phyloP scores from a whole-genome alignment of 2,329 filamentous ascomycete genomes.

The Lanzia echinophila region DNA sequence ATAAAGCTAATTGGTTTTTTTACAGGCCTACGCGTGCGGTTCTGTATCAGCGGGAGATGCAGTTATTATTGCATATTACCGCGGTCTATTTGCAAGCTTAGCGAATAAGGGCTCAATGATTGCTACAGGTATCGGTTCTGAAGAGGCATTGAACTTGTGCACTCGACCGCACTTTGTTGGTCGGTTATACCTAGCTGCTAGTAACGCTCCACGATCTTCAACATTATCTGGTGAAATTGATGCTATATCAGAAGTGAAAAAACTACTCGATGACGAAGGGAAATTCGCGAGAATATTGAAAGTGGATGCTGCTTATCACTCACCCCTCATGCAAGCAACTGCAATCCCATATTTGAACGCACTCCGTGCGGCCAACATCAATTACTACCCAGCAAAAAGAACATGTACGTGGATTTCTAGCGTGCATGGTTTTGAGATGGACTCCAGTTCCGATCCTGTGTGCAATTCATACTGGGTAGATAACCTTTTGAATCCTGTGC shows the following conservation, averaged over 20 bases:
- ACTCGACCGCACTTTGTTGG: conserved; percentile 7
- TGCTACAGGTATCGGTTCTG: conserved; percentile 12
- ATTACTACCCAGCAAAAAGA: conserved; percentile 7
- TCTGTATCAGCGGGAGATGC: no score
- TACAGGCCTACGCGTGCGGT: no score
- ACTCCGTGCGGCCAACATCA: conserved; percentile 23
- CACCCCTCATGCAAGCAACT: conserved; percentile 21
- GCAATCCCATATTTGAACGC: conserved; percentile 11
- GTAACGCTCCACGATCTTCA: conserved; percentile 22
- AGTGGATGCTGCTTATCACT: conserved; percentile 22
- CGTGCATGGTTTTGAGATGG: conserved; percentile 11
- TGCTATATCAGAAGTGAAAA: conserved; percentile 12
- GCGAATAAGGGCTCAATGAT: conserved; percentile 15
- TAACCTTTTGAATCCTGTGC: conserved; percentile 38
- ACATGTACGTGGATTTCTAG: conserved; percentile 34
- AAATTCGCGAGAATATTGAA: conserved; percentile 13
- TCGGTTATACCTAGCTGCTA: conserved; percentile 28
- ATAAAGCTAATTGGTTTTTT: no score
- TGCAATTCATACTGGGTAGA: conserved; percentile 21
- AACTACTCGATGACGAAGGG: conserved; percentile 5
- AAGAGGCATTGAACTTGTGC: conserved; percentile 11
- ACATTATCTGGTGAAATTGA: conserved; percentile 27
- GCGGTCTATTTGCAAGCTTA: conserved; percentile 8
- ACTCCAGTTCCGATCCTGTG: background rate
- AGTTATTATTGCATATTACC: conserved; percentile 7